Conservation (phyloP, 78 protist genomes). For the Dictyostelium intermedium region DNA sequence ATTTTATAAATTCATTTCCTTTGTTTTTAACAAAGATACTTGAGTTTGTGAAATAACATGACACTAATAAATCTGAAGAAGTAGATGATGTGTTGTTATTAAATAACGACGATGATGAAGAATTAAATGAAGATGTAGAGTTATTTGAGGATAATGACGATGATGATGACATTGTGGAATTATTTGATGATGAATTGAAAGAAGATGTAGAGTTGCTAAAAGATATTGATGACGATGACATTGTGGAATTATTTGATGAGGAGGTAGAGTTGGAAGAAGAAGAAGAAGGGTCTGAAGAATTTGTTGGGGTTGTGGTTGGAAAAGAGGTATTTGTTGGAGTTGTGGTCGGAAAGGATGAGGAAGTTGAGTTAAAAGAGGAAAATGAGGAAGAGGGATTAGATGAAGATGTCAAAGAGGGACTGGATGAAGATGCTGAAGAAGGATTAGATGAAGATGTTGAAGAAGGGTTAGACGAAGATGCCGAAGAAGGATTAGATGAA, state of each 20-base stretch:
- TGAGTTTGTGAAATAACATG: not conserved
- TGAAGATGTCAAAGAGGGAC: not conserved
- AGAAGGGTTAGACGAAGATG: no score
- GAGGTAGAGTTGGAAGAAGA: not conserved
- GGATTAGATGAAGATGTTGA: no score
- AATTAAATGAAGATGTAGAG: not conserved
- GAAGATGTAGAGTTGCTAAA: not conserved
- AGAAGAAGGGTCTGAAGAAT: no score
- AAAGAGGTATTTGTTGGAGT: no score
- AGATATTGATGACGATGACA: not conserved
- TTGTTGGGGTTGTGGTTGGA: no score
- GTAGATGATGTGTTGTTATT: not conserved
- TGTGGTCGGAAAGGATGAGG: no score
- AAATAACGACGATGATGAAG: not conserved
- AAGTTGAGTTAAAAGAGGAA: no score
- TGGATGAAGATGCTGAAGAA: no score
- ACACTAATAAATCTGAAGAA: not conserved
- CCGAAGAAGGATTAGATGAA: no score
- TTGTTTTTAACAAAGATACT: not conserved
- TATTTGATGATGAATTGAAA: not conserved
- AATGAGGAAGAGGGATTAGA: not conserved
- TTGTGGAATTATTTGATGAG: not conserved
- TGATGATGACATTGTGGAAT: not conserved
- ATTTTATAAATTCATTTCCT: not conserved
- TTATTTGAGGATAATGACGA: not conserved